Percentiles rank a stretch among this genome's conserved stretches.
Conservation (phyloP, 805 yeast species). For the Yamadazyma nakazawae region DNA sequence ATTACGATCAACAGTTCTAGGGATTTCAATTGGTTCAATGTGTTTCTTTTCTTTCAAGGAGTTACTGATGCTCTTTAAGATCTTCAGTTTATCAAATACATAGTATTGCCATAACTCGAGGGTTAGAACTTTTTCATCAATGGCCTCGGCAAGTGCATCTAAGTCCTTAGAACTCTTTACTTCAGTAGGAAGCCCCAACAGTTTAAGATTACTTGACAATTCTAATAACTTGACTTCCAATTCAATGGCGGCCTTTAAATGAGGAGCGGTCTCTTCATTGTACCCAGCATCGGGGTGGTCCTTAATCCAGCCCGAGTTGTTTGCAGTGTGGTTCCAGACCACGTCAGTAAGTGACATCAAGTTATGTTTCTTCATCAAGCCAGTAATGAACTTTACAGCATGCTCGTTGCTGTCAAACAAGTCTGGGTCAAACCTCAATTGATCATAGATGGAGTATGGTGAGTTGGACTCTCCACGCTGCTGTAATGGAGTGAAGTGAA, state of each 20-base stretch:
- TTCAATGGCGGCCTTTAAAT: slow-evolving; percentile 78
- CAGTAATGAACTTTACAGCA: slow-evolving; percentile 48
- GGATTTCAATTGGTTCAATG: slow-evolving; percentile 38
- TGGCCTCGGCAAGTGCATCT: slow-evolving; percentile 58
- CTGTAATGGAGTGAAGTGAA: slow-evolving; percentile 94
- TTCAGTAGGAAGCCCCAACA: slow-evolving; percentile 59
- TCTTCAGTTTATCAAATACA: slow-evolving; percentile 55
- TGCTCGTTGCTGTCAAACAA: slow-evolving; percentile 55
- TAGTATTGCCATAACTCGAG: slow-evolving; percentile 86
- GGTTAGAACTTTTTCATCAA: slow-evolving; percentile 67
- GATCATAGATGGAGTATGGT: slow-evolving; percentile 90
- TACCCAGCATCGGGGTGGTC: slow-evolving; percentile 92
- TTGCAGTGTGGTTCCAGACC: slow-evolving; percentile 93
- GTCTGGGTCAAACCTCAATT: slow-evolving; percentile 67
- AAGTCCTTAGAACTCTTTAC: slow-evolving; percentile 55
- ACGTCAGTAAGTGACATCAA: slow-evolving; percentile 84
- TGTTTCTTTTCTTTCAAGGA: slow-evolving; percentile 29
- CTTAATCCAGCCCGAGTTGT: slow-evolving; percentile 80
- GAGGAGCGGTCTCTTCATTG: slow-evolving; percentile 84
- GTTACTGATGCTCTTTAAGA: slow-evolving; percentile 36
- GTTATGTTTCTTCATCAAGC: slow-evolving; percentile 51
- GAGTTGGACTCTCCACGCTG: slow-evolving; percentile 86
- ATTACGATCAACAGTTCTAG: slow-evolving; percentile 35
- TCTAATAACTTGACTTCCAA: slow-evolving; percentile 67
- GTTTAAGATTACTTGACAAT: slow-evolving; percentile 56